Evolutionary conservation across 2,329 filamentous ascomycete genomes (phyloP), one percentile per base, ranked within the genome.

Genomic region (Claviceps pusilla): DNA sequence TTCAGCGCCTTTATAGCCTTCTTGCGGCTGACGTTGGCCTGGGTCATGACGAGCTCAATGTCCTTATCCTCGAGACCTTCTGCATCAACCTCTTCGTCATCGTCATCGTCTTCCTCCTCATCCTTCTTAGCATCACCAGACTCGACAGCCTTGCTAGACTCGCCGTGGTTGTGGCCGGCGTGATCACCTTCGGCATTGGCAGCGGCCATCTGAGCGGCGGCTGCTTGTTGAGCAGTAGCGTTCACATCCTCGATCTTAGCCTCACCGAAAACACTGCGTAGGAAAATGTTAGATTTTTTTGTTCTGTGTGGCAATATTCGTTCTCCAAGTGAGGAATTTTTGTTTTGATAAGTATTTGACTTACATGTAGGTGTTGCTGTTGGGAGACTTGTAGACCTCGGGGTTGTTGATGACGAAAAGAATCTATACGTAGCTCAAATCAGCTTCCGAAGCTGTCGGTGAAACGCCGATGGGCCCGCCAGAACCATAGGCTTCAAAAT

Each of bases 231-330:
- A 67, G 91, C 91, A 71, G 91, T 88, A 66, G 93, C 94, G 85
- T 97, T 98, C 68, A 97, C 81, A 75, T 98, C 94, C 83, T 98
- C 93, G 63, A 98, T 97, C 87, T 98, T 98, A 70, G 94, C 93
- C 81, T 98, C 94, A 73, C 93, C 93, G 71, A 98, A 98, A 74
- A 97, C 94, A 76, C 91, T 96, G 64, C 56, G 24, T 28, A 24
- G 14, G 6, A 50, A 14, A 43, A 37, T 4, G 39, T 51, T 37
- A 42, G 48, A 47, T 57, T 35, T 41, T 31, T 45, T 51, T 9
- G 4, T 3, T 45, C 28, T 12, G 19, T 16, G n/a, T 10, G 33
- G 39, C 28, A 41, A 28, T 9, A 7, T 19, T 19, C 19, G 3
- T 11, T 12, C 54, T 47, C 14, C 5, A 28, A 9, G 9, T n/a